Base-by-base conservation (phyloP, 805 yeast species). In the Candida qinlingensis region DNA sequence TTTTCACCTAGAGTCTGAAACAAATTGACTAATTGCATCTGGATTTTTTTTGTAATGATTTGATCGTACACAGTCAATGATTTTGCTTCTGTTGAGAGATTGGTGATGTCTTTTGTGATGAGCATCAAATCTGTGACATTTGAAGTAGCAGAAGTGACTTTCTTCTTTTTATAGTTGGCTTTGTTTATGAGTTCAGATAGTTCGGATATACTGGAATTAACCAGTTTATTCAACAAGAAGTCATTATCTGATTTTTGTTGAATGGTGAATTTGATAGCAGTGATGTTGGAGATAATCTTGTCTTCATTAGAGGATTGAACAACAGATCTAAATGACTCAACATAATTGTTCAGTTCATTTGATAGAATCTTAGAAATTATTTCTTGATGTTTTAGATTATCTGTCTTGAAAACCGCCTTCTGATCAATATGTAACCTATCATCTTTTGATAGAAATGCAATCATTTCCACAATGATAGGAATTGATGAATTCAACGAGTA, bases 401-500 rank as follows among this genome's bases (percentile, higher is more conserved):
- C 40, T 51, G 54, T 47, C 31, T 49, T 40, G 10, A 48, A 42
- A 5, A 46, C 7, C 3, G 44, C 49, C 6, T n/a, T 41, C 4
- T 50, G 48, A n/a, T 36, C 41, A 7, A 48, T 45, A 25, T 57
- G 39, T 29, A 54, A 27, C 37, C 57, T 34, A 7, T 44, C 19
- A 30, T 58, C 55, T 8, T 58, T 46, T 5, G 63, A 56, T 7
- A 65, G 47, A 33, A 47, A 46, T 2, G 66, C 56, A n/a, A 71
- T 27, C 4, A 67, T 65, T 12, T 68, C 73, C 7, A 77, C 41
- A 2, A 72, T 38, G 9, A 63, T 48, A 0, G 75, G 71, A 5
- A 74, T 46, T 19, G 76, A 57, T 9, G 58, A 52, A 25, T 63
- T 62, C 45, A 79, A 64, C 0, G 76, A 62, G 25, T 57, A 51